Percentiles rank a stretch among this genome's conserved stretches.
Evolutionary conservation across 345 rosid genomes (phyloP).

Genomic region (Pugionium cornutum): DNA sequence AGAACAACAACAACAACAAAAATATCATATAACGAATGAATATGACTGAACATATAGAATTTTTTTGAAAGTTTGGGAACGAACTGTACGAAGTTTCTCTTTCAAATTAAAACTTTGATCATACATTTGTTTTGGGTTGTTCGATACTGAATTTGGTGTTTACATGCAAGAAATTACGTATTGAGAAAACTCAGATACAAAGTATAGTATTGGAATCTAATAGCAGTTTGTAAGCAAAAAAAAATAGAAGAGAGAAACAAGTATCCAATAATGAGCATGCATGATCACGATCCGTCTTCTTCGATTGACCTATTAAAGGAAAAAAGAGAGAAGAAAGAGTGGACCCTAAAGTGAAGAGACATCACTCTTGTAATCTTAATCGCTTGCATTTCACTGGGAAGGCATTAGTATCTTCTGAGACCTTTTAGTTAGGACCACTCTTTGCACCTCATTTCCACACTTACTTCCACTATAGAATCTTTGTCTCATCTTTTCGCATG

Average conservation of each 20-base stretch:
- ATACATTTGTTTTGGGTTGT: background rate
- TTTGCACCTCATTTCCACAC: conserved; percentile 34
- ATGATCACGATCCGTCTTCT: conserved; percentile 39
- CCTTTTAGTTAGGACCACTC: conserved; percentile 35
- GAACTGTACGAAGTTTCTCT: no score
- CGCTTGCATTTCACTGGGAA: conserved; percentile 34
- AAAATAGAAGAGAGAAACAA: conserved; percentile 24
- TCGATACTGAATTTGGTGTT: conserved; percentile 2
- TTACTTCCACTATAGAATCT: conserved; percentile 38
- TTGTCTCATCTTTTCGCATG: conserved; percentile 41
- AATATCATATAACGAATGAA: background rate
- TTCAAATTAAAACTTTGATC: no score
- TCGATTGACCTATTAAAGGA: conserved; percentile 38
- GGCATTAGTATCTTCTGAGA: conserved; percentile 40
- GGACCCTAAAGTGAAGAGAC: conserved; percentile 41
- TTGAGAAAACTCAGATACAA: background rate
- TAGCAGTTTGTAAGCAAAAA: conserved; percentile 9
- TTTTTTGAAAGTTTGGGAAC: background rate
- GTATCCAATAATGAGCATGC: conserved; percentile 38
- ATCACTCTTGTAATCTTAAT: conserved; percentile 30
- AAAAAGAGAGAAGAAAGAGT: conserved; percentile 27
- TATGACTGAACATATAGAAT: no score
- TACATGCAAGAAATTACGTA: background rate
- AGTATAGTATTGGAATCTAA: conserved; percentile 27
- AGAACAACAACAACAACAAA: background rate